Percentiles rank a stretch among this genome's conserved stretches.
These are phyloP conservation scores for Oryza meridionalis DNA, from an alignment of 176 grass and related monocot species.

Conservation along the genomic window DNA sequence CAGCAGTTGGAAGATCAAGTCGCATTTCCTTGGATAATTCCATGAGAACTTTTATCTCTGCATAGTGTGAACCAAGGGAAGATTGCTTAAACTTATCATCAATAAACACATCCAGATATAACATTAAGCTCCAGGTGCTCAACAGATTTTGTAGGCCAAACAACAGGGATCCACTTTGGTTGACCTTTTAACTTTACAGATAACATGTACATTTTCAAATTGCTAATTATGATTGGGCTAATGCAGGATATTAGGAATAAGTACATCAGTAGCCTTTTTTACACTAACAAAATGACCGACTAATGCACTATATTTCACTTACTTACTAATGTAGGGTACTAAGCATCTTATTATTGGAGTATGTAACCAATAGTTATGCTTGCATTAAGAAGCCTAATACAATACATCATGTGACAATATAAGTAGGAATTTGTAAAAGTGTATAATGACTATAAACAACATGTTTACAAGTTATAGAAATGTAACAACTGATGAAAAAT, in stretches of 20 bases:
- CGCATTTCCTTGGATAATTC: constrained; percentile 66
- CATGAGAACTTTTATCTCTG: constrained; percentile 61
- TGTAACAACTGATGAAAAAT: not conserved
- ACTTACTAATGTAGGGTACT: not conserved
- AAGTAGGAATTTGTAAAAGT: not conserved
- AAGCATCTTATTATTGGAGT: not conserved
- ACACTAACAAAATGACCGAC: not conserved
- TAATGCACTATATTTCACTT: not conserved
- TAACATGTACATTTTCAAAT: not conserved
- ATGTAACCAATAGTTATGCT: not conserved
- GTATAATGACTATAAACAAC: not conserved
- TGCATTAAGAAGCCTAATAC: not conserved
- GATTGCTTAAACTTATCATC: constrained; percentile 15
- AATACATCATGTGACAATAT: not conserved
- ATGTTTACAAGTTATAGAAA: constrained; percentile 4
- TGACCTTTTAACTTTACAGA: not conserved
- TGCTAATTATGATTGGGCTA: not conserved
- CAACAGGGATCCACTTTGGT: not conserved
- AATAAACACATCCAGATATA: constrained; percentile 14
- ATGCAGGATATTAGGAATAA: not conserved
- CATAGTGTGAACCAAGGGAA: constrained; percentile 9
- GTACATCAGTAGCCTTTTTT: not conserved
- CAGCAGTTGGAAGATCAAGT: constrained; percentile 33
- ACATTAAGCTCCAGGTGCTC: not conserved
- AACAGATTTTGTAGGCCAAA: constrained; percentile 19